Conservation (phyloP, 1,139 yeast species). For the Zygotorulaspora mrakii region DNA sequence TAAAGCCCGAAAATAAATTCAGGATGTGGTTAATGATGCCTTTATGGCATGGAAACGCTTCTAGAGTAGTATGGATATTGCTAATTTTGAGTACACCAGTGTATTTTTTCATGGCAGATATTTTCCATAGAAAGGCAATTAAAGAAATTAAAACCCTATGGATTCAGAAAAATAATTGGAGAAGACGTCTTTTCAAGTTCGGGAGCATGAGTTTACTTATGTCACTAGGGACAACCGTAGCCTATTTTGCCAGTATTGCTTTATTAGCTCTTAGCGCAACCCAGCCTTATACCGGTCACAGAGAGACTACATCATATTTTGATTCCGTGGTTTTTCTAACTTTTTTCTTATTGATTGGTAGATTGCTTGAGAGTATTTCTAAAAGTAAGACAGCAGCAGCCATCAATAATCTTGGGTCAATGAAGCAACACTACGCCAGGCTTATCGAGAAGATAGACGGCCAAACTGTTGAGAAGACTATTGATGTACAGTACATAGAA, state of each 20-base stretch:
- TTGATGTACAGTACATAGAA: conserved; percentile 55
- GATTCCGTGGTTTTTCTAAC: conserved; percentile 76
- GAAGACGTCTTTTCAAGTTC: conserved; percentile 56
- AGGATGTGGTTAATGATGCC: conserved; percentile 58
- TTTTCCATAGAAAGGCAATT: conserved; percentile 64
- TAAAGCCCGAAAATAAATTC: conserved; percentile 45
- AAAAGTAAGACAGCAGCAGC: conserved; percentile 67
- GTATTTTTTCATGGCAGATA: conserved; percentile 69
- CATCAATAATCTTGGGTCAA: conserved; percentile 48
- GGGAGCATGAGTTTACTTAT: conserved; percentile 76
- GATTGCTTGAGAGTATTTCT: conserved; percentile 62
- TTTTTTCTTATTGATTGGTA: conserved; percentile 65
- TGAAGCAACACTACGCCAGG: conserved; percentile 51
- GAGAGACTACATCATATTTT: conserved; percentile 60
- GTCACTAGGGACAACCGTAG: conserved; percentile 67
- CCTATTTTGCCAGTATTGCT: conserved; percentile 66
- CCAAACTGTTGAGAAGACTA: conserved; percentile 36
- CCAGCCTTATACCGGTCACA: conserved; percentile 37
- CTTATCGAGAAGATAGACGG: conserved; percentile 41
- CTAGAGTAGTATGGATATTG: conserved; percentile 63
- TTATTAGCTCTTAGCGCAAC: conserved; percentile 51
- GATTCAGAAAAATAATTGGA: conserved; percentile 54
- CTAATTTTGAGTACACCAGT: conserved; percentile 67
- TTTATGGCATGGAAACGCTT: conserved; percentile 59
- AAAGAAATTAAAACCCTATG: conserved; percentile 57